Evolutionary conservation across 352 stramenopile species (phyloP).

Genomic region (Globisporangium takayamanum): DNA sequence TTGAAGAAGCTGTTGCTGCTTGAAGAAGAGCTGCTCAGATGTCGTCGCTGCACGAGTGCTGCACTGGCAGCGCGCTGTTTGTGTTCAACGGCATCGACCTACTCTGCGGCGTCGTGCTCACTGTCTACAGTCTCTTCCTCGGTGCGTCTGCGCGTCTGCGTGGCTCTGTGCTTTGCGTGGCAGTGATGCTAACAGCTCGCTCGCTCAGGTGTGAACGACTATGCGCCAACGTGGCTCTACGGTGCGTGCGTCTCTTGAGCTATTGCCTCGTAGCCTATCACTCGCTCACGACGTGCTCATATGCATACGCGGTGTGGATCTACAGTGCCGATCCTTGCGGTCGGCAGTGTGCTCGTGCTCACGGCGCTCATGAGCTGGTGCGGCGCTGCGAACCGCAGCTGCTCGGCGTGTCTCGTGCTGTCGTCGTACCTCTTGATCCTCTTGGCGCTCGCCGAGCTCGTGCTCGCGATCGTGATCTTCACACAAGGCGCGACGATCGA

Average conservation of each 20-base stretch:
- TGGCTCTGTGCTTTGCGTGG: too few species aligned
- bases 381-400: slow-evolving; percentile 39
- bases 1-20: not conserved
- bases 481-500: slow-evolving; percentile 60
- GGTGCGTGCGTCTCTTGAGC: slow-evolving; percentile 12
- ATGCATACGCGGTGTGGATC: not conserved
- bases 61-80: slow-evolving; percentile 51
- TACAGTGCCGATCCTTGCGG: slow-evolving; percentile 41
- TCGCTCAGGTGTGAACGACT: slow-evolving; percentile 44
- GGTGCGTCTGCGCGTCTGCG: slow-evolving; percentile 11
- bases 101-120: slow-evolving; percentile 49
- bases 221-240: slow-evolving; percentile 64
- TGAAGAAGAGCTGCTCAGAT: not conserved
- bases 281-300: not conserved
- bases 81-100: slow-evolving; percentile 77
- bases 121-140: slow-evolving; percentile 59
- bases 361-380: slow-evolving; percentile 63
- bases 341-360: slow-evolving; percentile 45
- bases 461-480: slow-evolving; percentile 70
- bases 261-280: too few species aligned
- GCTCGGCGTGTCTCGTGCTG: slow-evolving; percentile 36
- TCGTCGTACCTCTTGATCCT: slow-evolving; percentile 55
- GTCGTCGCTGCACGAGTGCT: slow-evolving; percentile 33
- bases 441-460: slow-evolving; percentile 60
- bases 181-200: not conserved